Evolutionary conservation across 768 basidiomycete species (phyloP), one percentile per base, ranked within the genome.

Genomic region (Termitomyces heimii): DNA sequence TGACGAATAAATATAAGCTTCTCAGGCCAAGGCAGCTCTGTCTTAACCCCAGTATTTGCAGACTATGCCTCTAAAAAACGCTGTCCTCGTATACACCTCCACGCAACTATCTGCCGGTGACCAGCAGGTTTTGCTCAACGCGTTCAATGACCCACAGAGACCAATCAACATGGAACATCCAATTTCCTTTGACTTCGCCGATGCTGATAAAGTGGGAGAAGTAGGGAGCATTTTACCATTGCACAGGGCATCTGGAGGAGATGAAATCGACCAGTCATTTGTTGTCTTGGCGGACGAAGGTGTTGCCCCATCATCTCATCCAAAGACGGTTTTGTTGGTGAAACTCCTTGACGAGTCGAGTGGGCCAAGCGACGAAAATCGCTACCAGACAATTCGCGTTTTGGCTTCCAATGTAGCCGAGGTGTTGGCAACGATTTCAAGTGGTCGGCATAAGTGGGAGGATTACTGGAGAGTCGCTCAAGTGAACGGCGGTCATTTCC

Each of bases 391-490:
- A 14, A 53, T 63, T 18, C 60, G 60, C 5, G 60, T 63, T 1
- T 39, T 63, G 18, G 60, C 58, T 12, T 63, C 62, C 24, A 63
- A 54, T 34, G 55, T 44, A 2, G 55, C 48, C 10, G 46, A 49
- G 7, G 57, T 63, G 16, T 49, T 63, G n/a, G 47, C 54, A 29
- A 59, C 53, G 8, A 63, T 63, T 28, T 55, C 49, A 39, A 63
- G 35, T 28, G 60, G 62, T 16, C 56, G 45, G 40, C 55, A 61
- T 47, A 53, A 49, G 13, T 63, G 62, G 62, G 53, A 61, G 45
- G 60, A 63, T 37, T 61, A 61, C n/a, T 63, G 62, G 62, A 53
- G 26, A 31, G 58, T 63, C 39, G 60, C 62, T 5, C 54, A 61
- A 52, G 58, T 39, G 9, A 63, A 63, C 32, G 60, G 62, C 1